These are phyloP conservation scores for Suillus placidus DNA, from an alignment of 768 basidiomycete species.

Conservation along the genomic window DNA sequence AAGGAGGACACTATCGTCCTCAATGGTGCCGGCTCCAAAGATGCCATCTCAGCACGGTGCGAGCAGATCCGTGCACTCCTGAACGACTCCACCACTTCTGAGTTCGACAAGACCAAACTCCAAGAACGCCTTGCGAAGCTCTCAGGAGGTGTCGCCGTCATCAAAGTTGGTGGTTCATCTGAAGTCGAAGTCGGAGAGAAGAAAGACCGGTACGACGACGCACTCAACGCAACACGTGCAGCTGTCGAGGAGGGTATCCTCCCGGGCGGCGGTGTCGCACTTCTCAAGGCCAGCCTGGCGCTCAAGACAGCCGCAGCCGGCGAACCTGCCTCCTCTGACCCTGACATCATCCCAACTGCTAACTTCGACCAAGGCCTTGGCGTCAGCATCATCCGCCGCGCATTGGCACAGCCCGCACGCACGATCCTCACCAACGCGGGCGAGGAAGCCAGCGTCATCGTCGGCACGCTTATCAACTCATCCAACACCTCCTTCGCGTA, in stretches of 20 bases:
- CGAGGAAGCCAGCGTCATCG: constrained; percentile 91
- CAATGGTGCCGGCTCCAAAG: constrained; percentile 92
- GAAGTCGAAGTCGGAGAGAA: constrained; percentile 99
- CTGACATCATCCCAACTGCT: constrained; percentile 69
- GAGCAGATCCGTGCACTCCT: constrained; percentile 92
- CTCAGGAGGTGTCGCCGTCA: constrained; percentile 95
- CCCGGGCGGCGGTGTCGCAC: constrained; percentile 93
- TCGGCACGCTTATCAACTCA: constrained; percentile 76
- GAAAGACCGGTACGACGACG: constrained; percentile 98
- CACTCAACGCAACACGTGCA: constrained; percentile 96
- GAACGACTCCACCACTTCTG: constrained; percentile 80
- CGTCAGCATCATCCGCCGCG: constrained; percentile 88
- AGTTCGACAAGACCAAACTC: constrained; percentile 93
- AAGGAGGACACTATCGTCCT: constrained; percentile 98
- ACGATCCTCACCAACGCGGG: constrained; percentile 94
- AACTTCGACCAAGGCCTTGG: constrained; percentile 99
- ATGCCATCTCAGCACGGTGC: constrained; percentile 87
- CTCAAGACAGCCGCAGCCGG: constrained; percentile 59
- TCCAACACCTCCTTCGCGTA: constrained; percentile 75
- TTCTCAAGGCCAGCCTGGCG: constrained; percentile 81
- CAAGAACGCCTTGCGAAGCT: constrained; percentile 98
- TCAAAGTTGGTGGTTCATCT: constrained; percentile 91
- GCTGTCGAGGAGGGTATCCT: constrained; percentile 99
- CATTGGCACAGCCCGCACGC: constrained; percentile 79
- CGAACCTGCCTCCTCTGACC: constrained; percentile 52